phyloP scores from a whole-genome alignment of 345 rosid genomes.

The Syzygium aqueum region DNA sequence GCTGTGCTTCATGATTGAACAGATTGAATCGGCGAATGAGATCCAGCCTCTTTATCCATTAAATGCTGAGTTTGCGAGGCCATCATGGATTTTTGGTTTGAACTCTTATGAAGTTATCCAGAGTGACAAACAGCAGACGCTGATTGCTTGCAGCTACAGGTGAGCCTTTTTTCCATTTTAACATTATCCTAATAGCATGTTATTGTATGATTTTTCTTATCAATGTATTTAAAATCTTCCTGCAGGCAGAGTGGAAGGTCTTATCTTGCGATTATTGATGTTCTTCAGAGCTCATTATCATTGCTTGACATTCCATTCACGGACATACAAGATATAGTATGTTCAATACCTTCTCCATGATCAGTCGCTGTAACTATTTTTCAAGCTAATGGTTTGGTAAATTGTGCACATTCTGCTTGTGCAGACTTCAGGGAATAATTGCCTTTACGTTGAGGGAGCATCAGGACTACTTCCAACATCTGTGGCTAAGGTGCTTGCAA shows the following conservation, averaged over 20 bases:
- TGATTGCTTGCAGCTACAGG: slow-evolving; percentile 88
- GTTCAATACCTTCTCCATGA: slow-evolving; percentile 1
- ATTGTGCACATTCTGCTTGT: slow-evolving; percentile 3
- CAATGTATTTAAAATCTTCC: neutral
- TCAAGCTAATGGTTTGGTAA: neutral
- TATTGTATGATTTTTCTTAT: neutral
- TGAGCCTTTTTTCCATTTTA: slow-evolving; percentile 4
- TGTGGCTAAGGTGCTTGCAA: slow-evolving; percentile 59
- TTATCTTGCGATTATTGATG: slow-evolving; percentile 64
- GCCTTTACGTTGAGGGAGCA: slow-evolving; percentile 80
- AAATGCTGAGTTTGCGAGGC: slow-evolving; percentile 82
- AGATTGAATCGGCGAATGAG: slow-evolving; percentile 60
- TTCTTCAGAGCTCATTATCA: slow-evolving; percentile 48
- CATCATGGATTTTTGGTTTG: slow-evolving; percentile 75
- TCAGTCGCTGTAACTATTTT: neutral
- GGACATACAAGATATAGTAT: slow-evolving; percentile 74
- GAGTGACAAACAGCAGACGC: slow-evolving; percentile 41
- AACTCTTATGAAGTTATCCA: slow-evolving; percentile 70
- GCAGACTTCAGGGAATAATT: slow-evolving; percentile 55
- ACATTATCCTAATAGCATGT: slow-evolving; percentile 1
- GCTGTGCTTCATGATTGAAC: slow-evolving; percentile 7
- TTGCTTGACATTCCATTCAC: slow-evolving; percentile 82
- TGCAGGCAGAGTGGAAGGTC: slow-evolving; percentile 91
- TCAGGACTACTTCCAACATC: slow-evolving; percentile 80
- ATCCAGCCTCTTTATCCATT: slow-evolving; percentile 47